Percentiles rank a stretch among this genome's conserved stretches.
Evolutionary conservation across 805 yeast genomes (phyloP).

Genomic region (Millerozyma acaciae): DNA sequence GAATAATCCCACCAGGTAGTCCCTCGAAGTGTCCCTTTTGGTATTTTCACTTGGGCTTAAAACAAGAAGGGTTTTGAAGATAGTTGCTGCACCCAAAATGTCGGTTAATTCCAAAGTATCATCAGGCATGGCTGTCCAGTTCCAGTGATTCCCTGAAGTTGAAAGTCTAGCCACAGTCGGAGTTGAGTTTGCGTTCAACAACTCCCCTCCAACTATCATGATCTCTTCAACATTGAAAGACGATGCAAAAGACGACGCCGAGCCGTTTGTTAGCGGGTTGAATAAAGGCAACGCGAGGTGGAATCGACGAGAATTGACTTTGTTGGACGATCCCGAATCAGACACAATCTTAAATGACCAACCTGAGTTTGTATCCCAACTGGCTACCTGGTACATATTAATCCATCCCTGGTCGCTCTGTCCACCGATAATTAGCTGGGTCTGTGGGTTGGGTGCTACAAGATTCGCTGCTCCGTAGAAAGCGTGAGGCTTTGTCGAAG

Average conservation of each 20-base stretch:
- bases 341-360: conserved; percentile 55
- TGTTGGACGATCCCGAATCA: conserved; percentile 18
- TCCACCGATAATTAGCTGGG: conserved; percentile 64
- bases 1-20: conserved; percentile 39
- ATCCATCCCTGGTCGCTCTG: conserved; percentile 62
- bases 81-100: conserved; percentile 48
- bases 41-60: conserved; percentile 20
- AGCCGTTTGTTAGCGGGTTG: conserved; percentile 18
- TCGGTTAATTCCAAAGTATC: conserved; percentile 16
- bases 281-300: conserved; percentile 57
- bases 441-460: conserved; percentile 42
- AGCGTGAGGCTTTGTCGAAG: conserved; percentile 52
- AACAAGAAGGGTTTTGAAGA: conserved; percentile 49
- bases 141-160: conserved; percentile 27
- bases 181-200: conserved; percentile 30
- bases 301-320: conserved; percentile 50
- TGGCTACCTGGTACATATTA: conserved; percentile 66
- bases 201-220: conserved; percentile 60
- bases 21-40: conserved; percentile 16
- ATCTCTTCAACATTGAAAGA: conserved; percentile 37
- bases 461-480: conserved; percentile 50
- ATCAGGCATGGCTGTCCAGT: conserved; percentile 32
- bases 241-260: conserved; percentile 24
- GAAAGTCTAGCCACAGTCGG: conserved; percentile 43
- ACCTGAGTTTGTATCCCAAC: conserved; percentile 61